Evolutionary conservation across 1,284 basidiomycete species (phyloP), one percentile per base, ranked within the genome.

Genomic region (Irpex lacteus): DNA sequence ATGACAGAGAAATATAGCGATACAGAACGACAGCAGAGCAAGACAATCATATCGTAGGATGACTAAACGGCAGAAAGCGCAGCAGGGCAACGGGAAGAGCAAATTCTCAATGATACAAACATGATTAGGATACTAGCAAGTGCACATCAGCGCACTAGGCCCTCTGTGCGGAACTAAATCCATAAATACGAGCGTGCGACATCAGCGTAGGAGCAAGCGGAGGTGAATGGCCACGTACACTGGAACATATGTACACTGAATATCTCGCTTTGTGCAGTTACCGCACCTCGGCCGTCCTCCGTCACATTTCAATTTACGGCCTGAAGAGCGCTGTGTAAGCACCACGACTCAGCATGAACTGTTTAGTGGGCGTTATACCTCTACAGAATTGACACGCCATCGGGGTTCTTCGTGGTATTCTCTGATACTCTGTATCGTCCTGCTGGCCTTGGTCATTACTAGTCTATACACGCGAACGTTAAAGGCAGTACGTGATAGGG

Each of bases 221-320:
- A 38, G 8, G 40, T 40, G 36, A 60, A 34, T 32, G 15, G 9
- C 49, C 15, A 69, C 70, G 60, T 67, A 75, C 74, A 75, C 74
- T 47, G 74, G 74, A 37, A 72, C 63, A 63, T 75, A 75, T 61
- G 67, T 64, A 66, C 74, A 75, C 5, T 70, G 63, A 26, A 75
- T 70, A 52, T 68, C 66, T n/a, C 74, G 69, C 50, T 71, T 70
- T 60, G 73, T 70, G 67, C 74, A 75, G 65, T 75, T 73, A 15
- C 68, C 71, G 63, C 74, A 75, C 6, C 71, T 74, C 58, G 69
- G 57, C 38, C 74, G 72, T 59, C 40, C 40, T 44, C 74, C 74
- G 64, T 75, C 74, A 63, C 74, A 75, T 55, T 75, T 75, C 36
- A 75, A 67, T 65, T 75, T 75, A 36, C 74, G 68, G 18, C 72